Evolutionary conservation across 139 green algal genomes (phyloP).

Genomic region (Chara braunii): DNA sequence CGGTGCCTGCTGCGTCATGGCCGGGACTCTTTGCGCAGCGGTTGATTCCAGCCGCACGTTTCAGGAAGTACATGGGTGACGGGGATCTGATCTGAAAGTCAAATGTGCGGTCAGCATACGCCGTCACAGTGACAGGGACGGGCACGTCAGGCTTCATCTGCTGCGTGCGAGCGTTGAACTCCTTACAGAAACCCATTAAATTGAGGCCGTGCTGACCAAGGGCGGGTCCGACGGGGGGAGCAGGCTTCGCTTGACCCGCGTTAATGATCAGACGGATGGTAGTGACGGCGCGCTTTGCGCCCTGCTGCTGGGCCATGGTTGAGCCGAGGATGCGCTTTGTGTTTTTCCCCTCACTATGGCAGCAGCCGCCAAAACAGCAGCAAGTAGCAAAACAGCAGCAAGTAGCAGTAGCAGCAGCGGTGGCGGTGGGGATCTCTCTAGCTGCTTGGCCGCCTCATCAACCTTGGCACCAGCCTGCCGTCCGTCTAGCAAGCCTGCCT

Average conservation of each 20-base stretch:
- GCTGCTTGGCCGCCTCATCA: too few relatives aligned
- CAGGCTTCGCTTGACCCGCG: conserved; percentile 87
- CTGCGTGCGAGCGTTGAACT: conserved; percentile 93
- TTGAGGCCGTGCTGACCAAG: conserved; percentile 93
- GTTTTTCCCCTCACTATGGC: too few relatives aligned
- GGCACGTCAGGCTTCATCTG: conserved; percentile 58
- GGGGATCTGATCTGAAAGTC: conserved; percentile 67
- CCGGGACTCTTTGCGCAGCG: conserved; percentile 61
- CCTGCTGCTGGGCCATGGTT: too few relatives aligned
- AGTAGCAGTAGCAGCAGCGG: too few relatives aligned
- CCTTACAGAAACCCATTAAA: conserved; percentile 98
- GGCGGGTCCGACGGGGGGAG: conserved; percentile 84
- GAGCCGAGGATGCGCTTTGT: too few relatives aligned
- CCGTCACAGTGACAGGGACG: conserved; percentile 27
- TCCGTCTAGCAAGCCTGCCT: too few relatives aligned
- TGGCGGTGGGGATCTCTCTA: too few relatives aligned
- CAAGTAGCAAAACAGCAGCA: too few relatives aligned
- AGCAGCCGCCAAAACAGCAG: too few relatives aligned
- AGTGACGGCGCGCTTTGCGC: conserved; percentile 39
- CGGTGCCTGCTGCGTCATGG: conserved; percentile 59
- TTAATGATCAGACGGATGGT: conserved; percentile 81
- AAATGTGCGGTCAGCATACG: conserved; percentile 77
- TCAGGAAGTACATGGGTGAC: conserved; percentile 79
- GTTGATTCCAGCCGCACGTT: conserved; percentile 64
- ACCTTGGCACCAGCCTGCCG: too few relatives aligned